Evolutionary conservation across 108 stramenopile genomes (phyloP).

Genomic region (Skeletonema marinoi): DNA sequence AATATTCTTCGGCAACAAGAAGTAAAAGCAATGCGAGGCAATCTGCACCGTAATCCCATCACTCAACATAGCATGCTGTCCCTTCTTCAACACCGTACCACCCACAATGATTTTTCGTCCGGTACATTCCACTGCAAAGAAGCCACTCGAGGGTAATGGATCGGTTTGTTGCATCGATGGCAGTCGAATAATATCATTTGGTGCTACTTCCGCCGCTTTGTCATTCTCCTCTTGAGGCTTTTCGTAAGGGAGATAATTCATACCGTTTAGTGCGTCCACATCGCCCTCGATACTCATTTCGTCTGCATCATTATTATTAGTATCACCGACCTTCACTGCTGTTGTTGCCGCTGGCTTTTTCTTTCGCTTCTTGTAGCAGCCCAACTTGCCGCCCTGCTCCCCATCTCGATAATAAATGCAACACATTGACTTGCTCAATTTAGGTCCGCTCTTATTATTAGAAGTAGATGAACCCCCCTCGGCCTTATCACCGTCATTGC

Average conservation of each 20-base stretch:
- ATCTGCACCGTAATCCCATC: constrained; percentile 13
- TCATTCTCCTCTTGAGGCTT: neutral
- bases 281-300: neutral
- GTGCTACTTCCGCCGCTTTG: neutral
- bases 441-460: constrained; percentile 33
- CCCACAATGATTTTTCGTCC: constrained; percentile 61
- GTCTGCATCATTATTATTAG: neutral
- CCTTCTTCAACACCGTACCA: neutral
- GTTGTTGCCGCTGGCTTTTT: neutral
- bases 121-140: constrained; percentile 69
- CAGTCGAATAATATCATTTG: constrained; percentile 6
- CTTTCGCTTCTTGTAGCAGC: constrained; percentile 12
- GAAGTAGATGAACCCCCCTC: constrained; percentile 48
- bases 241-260: constrained; percentile 11
- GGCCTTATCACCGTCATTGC: constrained; percentile 30
- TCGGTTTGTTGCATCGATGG: constrained; percentile 12
- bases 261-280: neutral
- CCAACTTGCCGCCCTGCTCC: constrained; percentile 5
- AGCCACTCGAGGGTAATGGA: constrained; percentile 47
- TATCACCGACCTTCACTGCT: neutral
- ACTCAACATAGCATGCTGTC: constrained; percentile 23
- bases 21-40: constrained; percentile 28
- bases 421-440: constrained; percentile 13
- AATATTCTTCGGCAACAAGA: constrained; percentile 20
- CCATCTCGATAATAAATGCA: constrained; percentile 14